Evolutionary conservation across 148 eudicot species (phyloP).

Genomic region (Pharnaceum exiguum): DNA sequence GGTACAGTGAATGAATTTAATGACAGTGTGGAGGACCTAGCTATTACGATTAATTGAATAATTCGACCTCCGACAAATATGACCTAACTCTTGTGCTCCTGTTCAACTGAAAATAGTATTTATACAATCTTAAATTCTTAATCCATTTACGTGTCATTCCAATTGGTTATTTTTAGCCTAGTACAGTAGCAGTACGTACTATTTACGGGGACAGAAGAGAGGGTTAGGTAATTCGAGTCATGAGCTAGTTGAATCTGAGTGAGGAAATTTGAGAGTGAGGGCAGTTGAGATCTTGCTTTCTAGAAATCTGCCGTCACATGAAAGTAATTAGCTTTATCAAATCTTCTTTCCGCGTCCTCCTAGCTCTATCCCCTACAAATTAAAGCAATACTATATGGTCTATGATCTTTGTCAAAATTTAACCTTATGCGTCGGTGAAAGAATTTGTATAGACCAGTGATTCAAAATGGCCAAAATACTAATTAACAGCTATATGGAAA

Average conservation of each 20-base stretch:
- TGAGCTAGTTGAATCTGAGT: background rate
- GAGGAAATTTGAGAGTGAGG: slow-evolving; percentile 8
- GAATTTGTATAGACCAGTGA: too few relatives aligned
- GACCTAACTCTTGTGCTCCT: background rate
- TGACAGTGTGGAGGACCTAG: too few relatives aligned
- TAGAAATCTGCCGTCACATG: slow-evolving; percentile 9
- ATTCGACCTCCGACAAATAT: background rate
- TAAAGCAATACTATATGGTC: too few relatives aligned
- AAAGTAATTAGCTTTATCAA: background rate
- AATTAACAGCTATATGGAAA: too few relatives aligned
- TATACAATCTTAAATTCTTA: background rate
- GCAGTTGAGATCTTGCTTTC: slow-evolving; percentile 10
- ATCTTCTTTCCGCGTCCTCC: too few relatives aligned
- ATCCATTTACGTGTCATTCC: background rate
- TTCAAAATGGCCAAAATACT: too few relatives aligned
- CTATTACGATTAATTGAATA: background rate
- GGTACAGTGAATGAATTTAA: too few relatives aligned
- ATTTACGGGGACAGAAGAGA: too few relatives aligned
- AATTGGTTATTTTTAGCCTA: background rate
- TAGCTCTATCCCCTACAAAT: too few relatives aligned
- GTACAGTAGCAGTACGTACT: too few relatives aligned
- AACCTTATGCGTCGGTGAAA: too few relatives aligned
- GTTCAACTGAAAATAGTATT: background rate
- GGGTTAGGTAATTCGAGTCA: background rate
- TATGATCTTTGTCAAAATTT: too few relatives aligned